Conservation (phyloP, 2,329 filamentous ascomycete species). For the Arthrobotrys iridis region DNA sequence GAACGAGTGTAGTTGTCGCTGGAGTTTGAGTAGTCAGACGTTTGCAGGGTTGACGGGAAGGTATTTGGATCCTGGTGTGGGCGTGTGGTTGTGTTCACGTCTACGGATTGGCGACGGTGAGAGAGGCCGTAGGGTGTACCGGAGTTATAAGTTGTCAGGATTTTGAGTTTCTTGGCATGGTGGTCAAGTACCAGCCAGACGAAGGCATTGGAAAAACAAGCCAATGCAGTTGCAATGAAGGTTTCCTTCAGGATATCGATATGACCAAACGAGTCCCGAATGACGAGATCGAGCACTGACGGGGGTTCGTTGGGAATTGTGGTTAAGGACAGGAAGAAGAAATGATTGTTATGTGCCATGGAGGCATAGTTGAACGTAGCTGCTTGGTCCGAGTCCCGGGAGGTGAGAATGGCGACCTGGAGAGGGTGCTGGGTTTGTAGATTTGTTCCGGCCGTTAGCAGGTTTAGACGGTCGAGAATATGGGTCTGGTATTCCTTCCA, state of each 20-base stretch:
- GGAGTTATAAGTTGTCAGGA: slow-evolving; percentile 89
- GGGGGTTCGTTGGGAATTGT: slow-evolving; percentile 67
- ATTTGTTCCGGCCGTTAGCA: slow-evolving; percentile 74
- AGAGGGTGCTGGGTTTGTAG: slow-evolving; percentile 72
- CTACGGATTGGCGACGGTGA: slow-evolving; percentile 73
- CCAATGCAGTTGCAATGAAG: slow-evolving; percentile 79
- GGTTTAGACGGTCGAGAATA: slow-evolving; percentile 79
- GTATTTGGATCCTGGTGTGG: slow-evolving; percentile 60
- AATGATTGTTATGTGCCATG: slow-evolving; percentile 90
- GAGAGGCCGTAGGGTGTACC: slow-evolving; percentile 90
- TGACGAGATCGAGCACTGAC: slow-evolving; percentile 67
- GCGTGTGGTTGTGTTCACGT: slow-evolving; percentile 73
- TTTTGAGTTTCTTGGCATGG: slow-evolving; percentile 66
- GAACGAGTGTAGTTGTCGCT: slow-evolving; percentile 58
- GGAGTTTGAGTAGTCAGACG: slow-evolving; percentile 38
- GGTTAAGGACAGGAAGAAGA: slow-evolving; percentile 74
- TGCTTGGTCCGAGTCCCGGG: slow-evolving; percentile 80
- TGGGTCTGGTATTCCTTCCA: slow-evolving; percentile 84
- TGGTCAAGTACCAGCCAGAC: slow-evolving; percentile 84
- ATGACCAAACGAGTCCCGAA: slow-evolving; percentile 79
- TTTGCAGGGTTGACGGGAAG: slow-evolving; percentile 60
- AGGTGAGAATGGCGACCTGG: slow-evolving; percentile 76
- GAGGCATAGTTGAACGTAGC: slow-evolving; percentile 94
- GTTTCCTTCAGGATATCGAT: slow-evolving; percentile 82
- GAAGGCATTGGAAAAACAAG: slow-evolving; percentile 97